Percentiles rank a stretch among this genome's conserved stretches.
phyloP scores from a whole-genome alignment of 2,329 filamentous ascomycete species.

The Polychaeton citri region DNA sequence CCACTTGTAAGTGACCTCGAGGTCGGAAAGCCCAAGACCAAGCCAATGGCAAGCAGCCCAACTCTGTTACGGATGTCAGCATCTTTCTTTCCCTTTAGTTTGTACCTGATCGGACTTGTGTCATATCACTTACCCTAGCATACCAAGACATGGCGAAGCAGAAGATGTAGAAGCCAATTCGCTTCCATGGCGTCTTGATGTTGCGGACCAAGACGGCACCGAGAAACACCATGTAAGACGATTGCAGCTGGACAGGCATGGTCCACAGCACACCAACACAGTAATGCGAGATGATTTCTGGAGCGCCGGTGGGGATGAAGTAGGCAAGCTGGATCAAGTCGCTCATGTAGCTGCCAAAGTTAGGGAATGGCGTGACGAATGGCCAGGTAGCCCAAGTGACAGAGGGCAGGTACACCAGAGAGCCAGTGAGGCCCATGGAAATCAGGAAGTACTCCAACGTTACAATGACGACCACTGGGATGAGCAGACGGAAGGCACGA shows the following conservation, averaged over 20 bases:
- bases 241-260: slow-evolving; percentile 36
- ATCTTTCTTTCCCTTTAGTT: too few species aligned
- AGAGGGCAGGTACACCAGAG: slow-evolving; percentile 32
- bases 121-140: slow-evolving; percentile 10
- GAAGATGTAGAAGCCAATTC: slow-evolving; percentile 31
- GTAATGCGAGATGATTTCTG: slow-evolving; percentile 35
- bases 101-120: too few species aligned
- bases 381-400: slow-evolving; percentile 37
- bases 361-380: slow-evolving; percentile 27
- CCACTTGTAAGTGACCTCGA: slow-evolving; percentile 33
- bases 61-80: slow-evolving; percentile 12
- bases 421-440: slow-evolving; percentile 29
- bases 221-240: slow-evolving; percentile 31
- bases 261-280: slow-evolving; percentile 39
- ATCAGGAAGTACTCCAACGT: slow-evolving; percentile 35
- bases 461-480: slow-evolving; percentile 31
- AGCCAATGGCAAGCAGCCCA: slow-evolving; percentile 34
- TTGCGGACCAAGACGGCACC: slow-evolving; percentile 31
- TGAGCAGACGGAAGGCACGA: slow-evolving; percentile 32
- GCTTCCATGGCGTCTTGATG: slow-evolving; percentile 33
- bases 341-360: slow-evolving; percentile 30
- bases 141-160: slow-evolving; percentile 35
- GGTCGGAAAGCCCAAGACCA: slow-evolving; percentile 30
- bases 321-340: slow-evolving; percentile 33
- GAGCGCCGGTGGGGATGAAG: slow-evolving; percentile 35